These are phyloP conservation scores for Astrothelium macrocarpum DNA, from an alignment of 495 filamentous ascomycete species.

Conservation along the genomic window DNA sequence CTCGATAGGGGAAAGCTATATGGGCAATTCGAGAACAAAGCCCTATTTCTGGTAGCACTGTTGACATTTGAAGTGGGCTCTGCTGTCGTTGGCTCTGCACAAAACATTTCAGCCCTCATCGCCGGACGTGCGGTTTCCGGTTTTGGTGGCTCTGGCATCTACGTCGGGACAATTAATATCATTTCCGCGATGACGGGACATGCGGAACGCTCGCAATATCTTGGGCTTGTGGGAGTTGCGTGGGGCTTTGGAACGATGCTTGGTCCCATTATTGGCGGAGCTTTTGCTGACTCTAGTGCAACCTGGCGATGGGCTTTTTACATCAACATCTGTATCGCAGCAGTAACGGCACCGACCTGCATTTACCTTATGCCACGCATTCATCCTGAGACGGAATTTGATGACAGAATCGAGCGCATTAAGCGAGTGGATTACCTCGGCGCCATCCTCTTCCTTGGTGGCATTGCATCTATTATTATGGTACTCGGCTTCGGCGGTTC, in stretches of 20 bases:
- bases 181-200: conserved; percentile 34
- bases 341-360: background rate
- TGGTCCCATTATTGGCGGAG: conserved; percentile 55
- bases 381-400: background rate
- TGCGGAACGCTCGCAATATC: background rate
- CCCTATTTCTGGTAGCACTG: conserved; percentile 57
- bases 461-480: background rate
- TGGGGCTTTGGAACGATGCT: conserved; percentile 28
- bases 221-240: conserved; percentile 12
- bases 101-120: conserved; percentile 65
- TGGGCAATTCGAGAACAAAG: background rate
- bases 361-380: background rate
- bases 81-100: conserved; percentile 68
- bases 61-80: conserved; percentile 77
- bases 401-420: background rate
- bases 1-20: background rate
- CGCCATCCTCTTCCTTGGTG: background rate
- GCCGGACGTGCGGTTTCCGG: conserved; percentile 79
- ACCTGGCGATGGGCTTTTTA: conserved; percentile 39
- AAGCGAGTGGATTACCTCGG: background rate
- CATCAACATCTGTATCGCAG: background rate
- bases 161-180: conserved; percentile 74
- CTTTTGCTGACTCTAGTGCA: conserved; percentile 41
- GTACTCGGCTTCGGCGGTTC: background rate
- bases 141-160: conserved; percentile 71